phyloP scores from a whole-genome alignment of 2,329 filamentous ascomycete species.

The Pseudonectria buxi region DNA sequence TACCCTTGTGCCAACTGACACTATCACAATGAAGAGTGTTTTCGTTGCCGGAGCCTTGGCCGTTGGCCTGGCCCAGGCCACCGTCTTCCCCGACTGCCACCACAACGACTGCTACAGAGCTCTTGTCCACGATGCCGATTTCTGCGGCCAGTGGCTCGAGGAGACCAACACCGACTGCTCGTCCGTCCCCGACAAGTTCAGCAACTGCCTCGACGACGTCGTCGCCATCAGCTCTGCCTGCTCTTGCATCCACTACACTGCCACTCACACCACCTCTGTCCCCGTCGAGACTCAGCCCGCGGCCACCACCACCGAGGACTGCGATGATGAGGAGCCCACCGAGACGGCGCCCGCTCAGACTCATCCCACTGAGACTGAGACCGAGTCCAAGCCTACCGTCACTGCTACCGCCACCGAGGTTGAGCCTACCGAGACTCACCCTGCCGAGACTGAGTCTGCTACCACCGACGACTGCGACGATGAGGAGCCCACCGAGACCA shows the following conservation, averaged over 20 bases:
- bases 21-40: slow-evolving; percentile 28
- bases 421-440: background rate
- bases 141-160: slow-evolving; percentile 28
- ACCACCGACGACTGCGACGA: too few species aligned
- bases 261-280: slow-evolving; percentile 17
- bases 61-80: slow-evolving; percentile 22
- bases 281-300: slow-evolving; percentile 1
- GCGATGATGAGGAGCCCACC: background rate
- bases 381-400: background rate
- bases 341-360: too few species aligned
- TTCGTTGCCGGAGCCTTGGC: slow-evolving; percentile 27
- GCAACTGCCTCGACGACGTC: slow-evolving; percentile 19
- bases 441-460: slow-evolving; percentile 1
- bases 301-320: slow-evolving; percentile 1
- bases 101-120: slow-evolving; percentile 31
- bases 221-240: slow-evolving; percentile 26
- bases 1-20: too few species aligned
- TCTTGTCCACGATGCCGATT: slow-evolving; percentile 23
- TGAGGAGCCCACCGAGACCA: too few species aligned
- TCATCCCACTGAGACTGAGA: slow-evolving; percentile 1
- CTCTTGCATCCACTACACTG: slow-evolving; percentile 32
- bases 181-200: slow-evolving; percentile 25
- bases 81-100: slow-evolving; percentile 24
- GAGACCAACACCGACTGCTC: slow-evolving; percentile 17
- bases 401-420: background rate